These are phyloP conservation scores for Schizonepeta tenuifolia DNA, from an alignment of 257 asterid species.

Conservation along the genomic window DNA sequence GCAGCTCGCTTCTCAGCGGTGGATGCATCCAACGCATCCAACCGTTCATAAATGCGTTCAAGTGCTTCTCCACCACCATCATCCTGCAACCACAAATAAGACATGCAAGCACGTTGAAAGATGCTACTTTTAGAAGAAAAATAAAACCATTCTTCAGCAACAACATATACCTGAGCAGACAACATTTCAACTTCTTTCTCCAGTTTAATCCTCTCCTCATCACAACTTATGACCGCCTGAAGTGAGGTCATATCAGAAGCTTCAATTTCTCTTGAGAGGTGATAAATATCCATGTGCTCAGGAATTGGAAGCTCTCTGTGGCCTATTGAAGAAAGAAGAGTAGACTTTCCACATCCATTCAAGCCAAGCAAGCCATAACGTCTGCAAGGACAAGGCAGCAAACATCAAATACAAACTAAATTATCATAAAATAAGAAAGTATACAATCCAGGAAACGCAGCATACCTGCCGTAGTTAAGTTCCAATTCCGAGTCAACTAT, in stretches of 20 bases:
- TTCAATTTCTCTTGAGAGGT: conserved; percentile 87
- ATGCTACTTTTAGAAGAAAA: not conserved
- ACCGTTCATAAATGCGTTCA: conserved; percentile 88
- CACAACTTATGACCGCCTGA: conserved; percentile 92
- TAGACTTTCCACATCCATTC: conserved; percentile 97
- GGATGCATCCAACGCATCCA: conserved; percentile 87
- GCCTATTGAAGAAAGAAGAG: conserved; percentile 94
- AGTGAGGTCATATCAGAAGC: conserved; percentile 98
- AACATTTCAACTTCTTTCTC: conserved; percentile 88
- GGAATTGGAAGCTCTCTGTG: conserved; percentile 94
- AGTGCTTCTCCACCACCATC: conserved; percentile 97
- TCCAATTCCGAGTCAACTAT: conserved; percentile 94
- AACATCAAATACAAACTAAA: not conserved
- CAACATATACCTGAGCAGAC: conserved; percentile 66
- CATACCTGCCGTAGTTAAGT: conserved; percentile 92
- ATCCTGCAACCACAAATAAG: conserved; percentile 50
- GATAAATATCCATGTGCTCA: conserved; percentile 97
- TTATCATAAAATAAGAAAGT: not conserved
- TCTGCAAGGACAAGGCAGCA: conserved; percentile 43
- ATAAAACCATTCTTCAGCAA: not conserved
- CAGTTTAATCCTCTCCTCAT: conserved; percentile 82
- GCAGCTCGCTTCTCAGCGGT: conserved; percentile 99
- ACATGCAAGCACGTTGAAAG: not conserved
- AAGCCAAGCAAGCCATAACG: conserved; percentile 98
- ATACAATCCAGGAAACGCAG: conserved; percentile 3